Conservation (phyloP, 2,329 filamentous ascomycete genomes). For the Remersonia thermophila region DNA sequence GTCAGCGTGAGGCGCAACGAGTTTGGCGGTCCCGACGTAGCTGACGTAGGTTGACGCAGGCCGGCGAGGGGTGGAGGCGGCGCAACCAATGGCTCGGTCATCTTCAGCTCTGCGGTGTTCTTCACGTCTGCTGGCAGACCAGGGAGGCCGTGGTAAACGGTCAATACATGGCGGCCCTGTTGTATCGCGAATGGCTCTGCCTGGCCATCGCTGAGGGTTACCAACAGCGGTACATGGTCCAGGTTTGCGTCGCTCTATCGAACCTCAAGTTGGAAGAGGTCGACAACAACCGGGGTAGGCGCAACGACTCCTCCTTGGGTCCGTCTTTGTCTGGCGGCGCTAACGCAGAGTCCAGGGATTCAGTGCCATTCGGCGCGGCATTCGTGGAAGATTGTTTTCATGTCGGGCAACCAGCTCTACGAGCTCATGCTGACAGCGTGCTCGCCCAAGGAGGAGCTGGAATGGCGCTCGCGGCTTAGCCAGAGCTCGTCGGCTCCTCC, state of each 20-base stretch:
- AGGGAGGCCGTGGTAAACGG: constrained; percentile 55
- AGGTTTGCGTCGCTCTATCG: constrained; percentile 59
- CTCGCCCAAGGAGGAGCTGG: constrained; percentile 62
- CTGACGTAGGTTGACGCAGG: constrained; percentile 27
- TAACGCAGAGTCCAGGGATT: constrained; percentile 44
- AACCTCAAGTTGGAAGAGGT: constrained; percentile 56
- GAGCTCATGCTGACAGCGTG: constrained; percentile 84
- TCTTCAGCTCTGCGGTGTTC: constrained; percentile 65
- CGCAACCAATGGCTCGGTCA: constrained; percentile 72
- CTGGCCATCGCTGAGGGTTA: constrained; percentile 55
- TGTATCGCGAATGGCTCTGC: constrained; percentile 73
- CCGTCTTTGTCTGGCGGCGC: neutral
- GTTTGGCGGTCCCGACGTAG: neutral
- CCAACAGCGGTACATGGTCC: constrained; percentile 58
- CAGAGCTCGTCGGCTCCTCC: constrained; percentile 34
- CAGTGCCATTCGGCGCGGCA: constrained; percentile 78
- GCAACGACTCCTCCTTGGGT: constrained; percentile 10
- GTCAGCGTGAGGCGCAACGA: constrained; percentile 28
- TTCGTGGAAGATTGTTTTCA: constrained; percentile 87
- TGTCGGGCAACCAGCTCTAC: constrained; percentile 62
- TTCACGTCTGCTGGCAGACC: constrained; percentile 74
- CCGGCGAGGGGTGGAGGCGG: constrained; percentile 43
- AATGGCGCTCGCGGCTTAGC: constrained; percentile 63
- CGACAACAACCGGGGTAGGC: constrained; percentile 61
- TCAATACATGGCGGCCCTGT: constrained; percentile 69